Evolutionary conservation across 2,329 filamentous ascomycete genomes (phyloP), one percentile per base, ranked within the genome.

Genomic region (Xylaria multiplex): DNA sequence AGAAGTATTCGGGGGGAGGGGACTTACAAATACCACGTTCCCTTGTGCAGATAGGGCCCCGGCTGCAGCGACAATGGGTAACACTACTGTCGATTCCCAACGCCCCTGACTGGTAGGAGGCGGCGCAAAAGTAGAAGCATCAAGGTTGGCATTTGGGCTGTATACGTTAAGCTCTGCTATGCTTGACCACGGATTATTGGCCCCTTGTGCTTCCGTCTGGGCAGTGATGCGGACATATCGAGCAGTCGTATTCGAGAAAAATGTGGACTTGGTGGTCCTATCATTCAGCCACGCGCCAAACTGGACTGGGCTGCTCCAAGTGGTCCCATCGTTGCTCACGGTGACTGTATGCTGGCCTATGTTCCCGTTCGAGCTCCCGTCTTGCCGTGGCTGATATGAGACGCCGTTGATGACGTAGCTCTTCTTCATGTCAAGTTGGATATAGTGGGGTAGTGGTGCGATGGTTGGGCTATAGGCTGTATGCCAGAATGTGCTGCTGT

Each of bases 61-160:
- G 1, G 78, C 74, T 14, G 75, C 78, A 11, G 78, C 76, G 0
- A 80, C 76, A 19, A 79, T 73, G 2, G 78, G 78, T 42, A 80
- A 76, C 69, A 78, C 71, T 30, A 80, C 65, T 0, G 78, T 80
- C 4, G 70, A 69, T 2, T 76, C 74, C 79, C 78, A 80, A 56
- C 70, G 70, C 7, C 78, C 78, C 7, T 66, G 62, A 32, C 70
- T 68, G 0, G 59, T 60, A 37, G 72, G 70, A n/a, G 67, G 66
- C 2, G 72, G 66, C 56, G 62, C 62, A 35, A 67, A 73, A 13
- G 54, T 58, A 52, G 53, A 58, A 48, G 64, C 60, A 56, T 59
- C 45, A 40, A 68, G 67, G 30, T 58, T 69, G 49, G 62, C 66
- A 43, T 73, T 48, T 42, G 73, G 69, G 46, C 71, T 72, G 54